A percentile compares a stretch with the other conserved stretches of the same genome.
Conservation (phyloP, 2,329 filamentous ascomycete genomes). For the Fusarium sarcochroum region DNA sequence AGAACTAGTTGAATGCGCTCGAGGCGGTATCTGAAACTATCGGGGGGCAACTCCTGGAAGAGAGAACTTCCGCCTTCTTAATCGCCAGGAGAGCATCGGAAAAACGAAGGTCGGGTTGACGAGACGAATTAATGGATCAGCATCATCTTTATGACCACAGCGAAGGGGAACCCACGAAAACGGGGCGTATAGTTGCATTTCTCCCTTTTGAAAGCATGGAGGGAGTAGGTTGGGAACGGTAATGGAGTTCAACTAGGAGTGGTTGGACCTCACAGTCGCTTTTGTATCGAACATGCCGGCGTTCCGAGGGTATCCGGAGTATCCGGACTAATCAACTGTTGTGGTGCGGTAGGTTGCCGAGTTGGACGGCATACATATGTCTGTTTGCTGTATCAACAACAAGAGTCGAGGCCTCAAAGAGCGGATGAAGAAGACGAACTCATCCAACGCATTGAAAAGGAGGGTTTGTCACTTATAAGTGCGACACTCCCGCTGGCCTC, state of each 20-base stretch:
- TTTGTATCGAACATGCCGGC: conserved; percentile 41
- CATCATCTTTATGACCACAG: conserved; percentile 42
- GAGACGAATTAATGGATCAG: conserved; percentile 44
- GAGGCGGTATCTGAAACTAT: background rate
- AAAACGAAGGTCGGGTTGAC: conserved; percentile 24
- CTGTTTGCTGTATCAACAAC: conserved; percentile 4
- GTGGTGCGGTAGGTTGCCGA: conserved; percentile 3
- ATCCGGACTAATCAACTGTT: conserved; percentile 32
- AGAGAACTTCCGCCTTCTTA: conserved; percentile 1
- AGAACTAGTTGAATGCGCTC: conserved; percentile 31
- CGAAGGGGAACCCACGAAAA: conserved; percentile 17
- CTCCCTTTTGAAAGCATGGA: conserved; percentile 23
- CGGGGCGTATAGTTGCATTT: conserved; percentile 31
- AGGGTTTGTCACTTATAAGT: conserved; percentile 26
- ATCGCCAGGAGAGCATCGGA: background rate
- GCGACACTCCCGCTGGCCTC: conserved; percentile 21
- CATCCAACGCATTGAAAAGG: background rate
- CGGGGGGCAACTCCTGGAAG: background rate
- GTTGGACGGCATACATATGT: conserved; percentile 12
- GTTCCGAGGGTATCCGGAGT: conserved; percentile 30
- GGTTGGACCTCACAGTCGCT: conserved; percentile 38
- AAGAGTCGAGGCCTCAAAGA: background rate
- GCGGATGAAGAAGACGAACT: conserved; percentile 1
- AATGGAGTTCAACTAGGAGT: conserved; percentile 33
- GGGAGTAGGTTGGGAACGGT: conserved; percentile 18